A percentile compares a stretch with the other conserved stretches of the same genome.
phyloP scores from a whole-genome alignment of 2,329 filamentous ascomycete genomes.

The Nothopassalora personata region DNA sequence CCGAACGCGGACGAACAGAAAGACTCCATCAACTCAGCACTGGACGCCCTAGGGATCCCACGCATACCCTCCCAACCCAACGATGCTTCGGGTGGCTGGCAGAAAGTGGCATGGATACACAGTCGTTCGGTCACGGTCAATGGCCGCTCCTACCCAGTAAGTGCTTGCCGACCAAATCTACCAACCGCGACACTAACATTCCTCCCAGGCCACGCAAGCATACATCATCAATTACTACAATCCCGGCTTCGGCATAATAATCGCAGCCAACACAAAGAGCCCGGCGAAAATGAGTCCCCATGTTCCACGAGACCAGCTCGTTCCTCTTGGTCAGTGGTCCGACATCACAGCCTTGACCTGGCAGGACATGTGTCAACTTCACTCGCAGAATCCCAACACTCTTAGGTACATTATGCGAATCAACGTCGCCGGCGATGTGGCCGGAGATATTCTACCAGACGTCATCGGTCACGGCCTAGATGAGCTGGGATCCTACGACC shows the following conservation, averaged over 20 bases:
- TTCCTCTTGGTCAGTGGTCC: conserved; percentile 1
- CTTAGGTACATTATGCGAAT: conserved; percentile 2
- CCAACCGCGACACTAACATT: background rate
- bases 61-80: background rate
- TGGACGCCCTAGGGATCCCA: background rate
- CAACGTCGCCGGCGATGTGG: conserved; percentile 1
- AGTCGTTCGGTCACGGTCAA: background rate
- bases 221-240: background rate
- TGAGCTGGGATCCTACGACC: background rate
- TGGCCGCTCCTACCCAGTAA: background rate
- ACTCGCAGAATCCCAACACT: background rate
- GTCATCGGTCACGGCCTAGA: background rate
- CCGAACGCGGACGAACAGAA: conserved; percentile 1
- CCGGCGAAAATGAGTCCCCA: background rate
- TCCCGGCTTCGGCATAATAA: conserved; percentile 1
- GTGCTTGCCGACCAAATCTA: too few species aligned
- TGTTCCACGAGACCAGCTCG: background rate
- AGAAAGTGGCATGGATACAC: conserved; percentile 2
- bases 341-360: conserved; percentile 2
- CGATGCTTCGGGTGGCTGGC: background rate
- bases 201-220: background rate
- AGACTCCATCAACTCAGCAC: background rate
- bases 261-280: background rate
- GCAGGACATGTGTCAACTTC: background rate
- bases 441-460: background rate